Percentiles rank a stretch among this genome's conserved stretches.
Evolutionary conservation across 805 yeast species (phyloP).

Genomic region (Spathaspora girioi): DNA sequence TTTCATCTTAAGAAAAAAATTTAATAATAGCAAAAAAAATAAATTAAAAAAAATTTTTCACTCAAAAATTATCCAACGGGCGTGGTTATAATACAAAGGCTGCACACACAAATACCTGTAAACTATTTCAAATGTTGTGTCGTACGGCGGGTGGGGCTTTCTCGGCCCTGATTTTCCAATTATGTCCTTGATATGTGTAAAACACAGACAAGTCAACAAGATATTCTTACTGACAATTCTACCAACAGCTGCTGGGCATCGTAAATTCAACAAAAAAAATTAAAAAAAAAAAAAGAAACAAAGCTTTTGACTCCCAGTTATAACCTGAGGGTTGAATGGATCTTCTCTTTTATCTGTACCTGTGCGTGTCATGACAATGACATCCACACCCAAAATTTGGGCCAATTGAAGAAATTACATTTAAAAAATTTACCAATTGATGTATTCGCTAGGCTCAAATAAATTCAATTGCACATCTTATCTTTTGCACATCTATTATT

Average conservation of each 20-base stretch:
- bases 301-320: not conserved
- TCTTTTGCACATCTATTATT: no score
- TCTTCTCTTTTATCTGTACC: not conserved
- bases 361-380: not conserved
- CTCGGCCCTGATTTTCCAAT: not conserved
- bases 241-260: not conserved
- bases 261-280: not conserved
- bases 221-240: not conserved
- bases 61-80: not conserved
- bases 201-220: not conserved
- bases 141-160: not conserved
- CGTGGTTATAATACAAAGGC: not conserved
- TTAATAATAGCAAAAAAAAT: not conserved
- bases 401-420: not conserved
- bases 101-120: not conserved
- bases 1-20: not conserved
- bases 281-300: not conserved
- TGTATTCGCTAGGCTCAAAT: not conserved
- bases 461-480: no score
- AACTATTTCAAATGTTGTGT: not conserved
- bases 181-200: not conserved
- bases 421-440: not conserved
- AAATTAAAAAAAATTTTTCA: conserved; percentile 1
- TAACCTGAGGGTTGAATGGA: not conserved
- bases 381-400: no score